phyloP scores from a whole-genome alignment of 495 filamentous ascomycete species.

The Penicillium canescens region DNA sequence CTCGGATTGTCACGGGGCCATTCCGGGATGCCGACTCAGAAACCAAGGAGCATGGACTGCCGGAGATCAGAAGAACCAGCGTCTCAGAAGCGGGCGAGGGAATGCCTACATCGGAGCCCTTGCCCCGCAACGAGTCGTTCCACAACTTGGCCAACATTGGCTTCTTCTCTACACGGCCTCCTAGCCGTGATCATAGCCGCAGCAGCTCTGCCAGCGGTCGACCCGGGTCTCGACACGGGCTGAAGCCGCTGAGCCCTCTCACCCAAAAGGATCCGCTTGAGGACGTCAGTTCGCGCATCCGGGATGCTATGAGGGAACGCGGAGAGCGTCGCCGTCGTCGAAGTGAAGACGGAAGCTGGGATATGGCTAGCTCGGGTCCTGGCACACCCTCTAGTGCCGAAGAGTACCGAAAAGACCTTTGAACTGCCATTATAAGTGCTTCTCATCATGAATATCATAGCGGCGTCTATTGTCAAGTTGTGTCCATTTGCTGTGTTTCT shows the following conservation, averaged over 20 bases:
- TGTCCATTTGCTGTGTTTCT: constrained; percentile 21
- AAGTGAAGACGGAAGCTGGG: constrained; percentile 55
- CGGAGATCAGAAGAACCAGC: constrained; percentile 24
- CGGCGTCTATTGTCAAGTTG: constrained; percentile 20
- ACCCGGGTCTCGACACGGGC: constrained; percentile 60
- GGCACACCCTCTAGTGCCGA: constrained; percentile 44
- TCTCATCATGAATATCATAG: constrained; percentile 6
- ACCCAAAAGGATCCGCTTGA: constrained; percentile 72
- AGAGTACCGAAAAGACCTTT: constrained; percentile 45
- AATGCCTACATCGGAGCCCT: constrained; percentile 41
- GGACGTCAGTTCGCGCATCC: constrained; percentile 80
- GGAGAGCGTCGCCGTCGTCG: constrained; percentile 70
- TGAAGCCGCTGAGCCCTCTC: constrained; percentile 73
- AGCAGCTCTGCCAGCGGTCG: constrained; percentile 61
- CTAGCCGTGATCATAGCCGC: constrained; percentile 65
- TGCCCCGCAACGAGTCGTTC: constrained; percentile 92
- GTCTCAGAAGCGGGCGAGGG: constrained; percentile 25
- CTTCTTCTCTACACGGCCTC: constrained; percentile 84
- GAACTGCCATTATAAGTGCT: constrained; percentile 15
- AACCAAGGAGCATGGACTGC: constrained; percentile 17
- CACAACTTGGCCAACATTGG: constrained; percentile 81
- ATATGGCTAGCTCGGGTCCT: constrained; percentile 45
- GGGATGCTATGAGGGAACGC: constrained; percentile 85
- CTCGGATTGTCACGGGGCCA: constrained; percentile 71
- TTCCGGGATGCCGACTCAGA: constrained; percentile 42